A percentile compares a stretch with the other conserved stretches of the same genome.
phyloP scores from a whole-genome alignment of 441 rosid genomes.

The Macaranga tanarius region DNA sequence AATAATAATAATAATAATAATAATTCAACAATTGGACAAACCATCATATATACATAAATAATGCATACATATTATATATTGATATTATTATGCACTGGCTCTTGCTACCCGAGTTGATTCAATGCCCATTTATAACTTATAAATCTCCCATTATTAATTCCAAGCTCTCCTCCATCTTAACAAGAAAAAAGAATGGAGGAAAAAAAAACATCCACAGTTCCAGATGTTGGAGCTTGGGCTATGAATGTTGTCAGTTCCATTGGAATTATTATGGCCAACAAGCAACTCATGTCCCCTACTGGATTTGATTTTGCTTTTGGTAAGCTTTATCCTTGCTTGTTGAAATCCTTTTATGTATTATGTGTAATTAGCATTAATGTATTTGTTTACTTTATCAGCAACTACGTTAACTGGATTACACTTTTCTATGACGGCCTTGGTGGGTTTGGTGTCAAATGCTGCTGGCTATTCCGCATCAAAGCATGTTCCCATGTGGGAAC shows the following conservation, averaged over 20 bases:
- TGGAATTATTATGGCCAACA: conserved; percentile 84
- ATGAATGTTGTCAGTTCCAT: conserved; percentile 83
- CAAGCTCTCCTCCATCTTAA: not conserved
- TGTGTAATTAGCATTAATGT: too few species aligned
- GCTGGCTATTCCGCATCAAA: conserved; percentile 71
- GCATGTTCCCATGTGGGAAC: conserved; percentile 91
- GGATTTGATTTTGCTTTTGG: conserved; percentile 39
- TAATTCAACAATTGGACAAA: not conserved
- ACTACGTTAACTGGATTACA: conserved; percentile 96
- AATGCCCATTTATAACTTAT: not conserved
- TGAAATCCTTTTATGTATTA: too few species aligned
- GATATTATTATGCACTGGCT: not conserved
- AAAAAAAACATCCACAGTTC: conserved; percentile 38
- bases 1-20: not conserved
- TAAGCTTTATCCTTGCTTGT: too few species aligned
- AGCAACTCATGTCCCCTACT: conserved; percentile 78
- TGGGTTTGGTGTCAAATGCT: conserved; percentile 86
- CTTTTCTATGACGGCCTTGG: conserved; percentile 79
- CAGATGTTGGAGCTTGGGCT: conserved; percentile 84
- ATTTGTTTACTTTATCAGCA: too few species aligned
- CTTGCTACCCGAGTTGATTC: too few species aligned
- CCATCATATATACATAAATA: not conserved
- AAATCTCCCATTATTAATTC: not conserved
- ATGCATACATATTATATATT: too few species aligned
- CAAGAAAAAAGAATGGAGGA: conserved; percentile 11